Evolutionary conservation across 805 yeast genomes (phyloP), one percentile per base, ranked within the genome.

Genomic region (Yarrowia sp.): DNA sequence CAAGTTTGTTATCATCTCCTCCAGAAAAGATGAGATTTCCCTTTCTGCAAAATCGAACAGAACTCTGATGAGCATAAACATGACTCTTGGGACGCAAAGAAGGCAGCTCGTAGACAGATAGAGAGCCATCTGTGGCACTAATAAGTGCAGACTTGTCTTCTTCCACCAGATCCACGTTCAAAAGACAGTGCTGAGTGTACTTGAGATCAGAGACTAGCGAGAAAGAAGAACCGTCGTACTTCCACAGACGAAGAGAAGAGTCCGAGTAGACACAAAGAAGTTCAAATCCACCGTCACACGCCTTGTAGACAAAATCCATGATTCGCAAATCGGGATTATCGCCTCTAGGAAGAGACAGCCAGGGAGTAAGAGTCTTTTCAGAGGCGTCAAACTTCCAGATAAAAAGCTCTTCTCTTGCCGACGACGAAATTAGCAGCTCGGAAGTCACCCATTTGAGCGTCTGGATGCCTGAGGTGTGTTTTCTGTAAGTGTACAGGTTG

Each of bases 391-490:
- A 74, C 65, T 82, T 82, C 99, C 99, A 95, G 7, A 90, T 76
- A 67, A 83, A 82, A 49, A 95, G 82, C 75, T 95, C 99, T 73
- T 95, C 99, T 71, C 95, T 83, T 0, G 97, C 79, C 0, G 82
- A 77, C 68, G 81, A 82, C 40, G 92, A 78, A 64, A 90, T 83
- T 65, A 78, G 66, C 44, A 64, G 72, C 21, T 62, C 38, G 41
- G 72, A 71, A 0, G 70, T 64, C 7, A 77, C 68, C 81, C 81
- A 78, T n/a, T 83, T 84, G 16, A 89, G 81, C 22, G 84, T 82
- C 73, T 93, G 98, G 52, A 95, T 75, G 1, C 98, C 98, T 1
- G 97, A 90, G 4, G 91, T 88, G 73, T 95, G 99, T 65, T 85
- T 83, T 73, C 93, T 83, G 72, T 87, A 80, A 3, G 88, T 81